Evolutionary conservation across 1,284 basidiomycete genomes (phyloP), one percentile per base, ranked within the genome.

Genomic region (Trichosporon asahii): DNA sequence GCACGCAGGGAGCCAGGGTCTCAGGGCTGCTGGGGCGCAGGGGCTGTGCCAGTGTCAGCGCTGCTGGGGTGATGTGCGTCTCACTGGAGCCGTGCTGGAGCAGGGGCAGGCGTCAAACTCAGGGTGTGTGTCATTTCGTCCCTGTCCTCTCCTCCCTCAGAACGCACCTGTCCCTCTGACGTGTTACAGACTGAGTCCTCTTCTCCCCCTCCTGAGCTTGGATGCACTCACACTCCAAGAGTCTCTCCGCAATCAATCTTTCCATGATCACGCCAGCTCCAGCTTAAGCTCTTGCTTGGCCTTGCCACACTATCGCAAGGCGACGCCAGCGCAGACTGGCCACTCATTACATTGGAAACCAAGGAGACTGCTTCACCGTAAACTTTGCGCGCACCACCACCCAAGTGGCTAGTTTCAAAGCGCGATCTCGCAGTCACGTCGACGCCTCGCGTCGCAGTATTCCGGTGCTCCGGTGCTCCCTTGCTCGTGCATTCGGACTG

Each of bases 121-220:
- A 53, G 49, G 49, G 49, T 23, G 49, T 53, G 49, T 53, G 49
- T 53, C 49, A 53, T 53, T 53, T 53, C 49, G 49, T 53, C 49
- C 49, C 49, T 53, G 49, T 6, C 21, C 18, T 21, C 49, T 53
- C 49, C 25, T n/a, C n/a, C 49, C 49, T 53, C 49, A 53, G 49
- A 53, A 53, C 23, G 49, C 49, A 53, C 49, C 49, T 53, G 49
- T 53, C 49, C 49, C 49, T 53, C 49, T 53, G 49, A 53, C 49
- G 49, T 53, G 49, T 53, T 53, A 53, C 49, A 53, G 49, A 53
- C 49, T 53, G 49, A 53, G 49, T 53, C 49, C 40, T 44, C 40
- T 9, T 33, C 31, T 33, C 31, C 31, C 44, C 15, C 21, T 6
- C 21, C 21, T 46, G 18, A n/a, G n/a, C n/a, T n/a, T n/a, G n/a